These are phyloP conservation scores for Brassica napus DNA, from an alignment of 345 rosid species.

Conservation along the genomic window Da-Ae NC_063450.1:40001001-40001500, in stretches of 20 bases:
- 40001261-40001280: conserved; percentile 14
- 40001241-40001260: conserved; percentile 25
- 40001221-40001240: conserved; percentile 20
- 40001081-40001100: conserved; percentile 49
- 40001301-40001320: conserved; percentile 34
- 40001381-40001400: not conserved
- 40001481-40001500: not conserved
- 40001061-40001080: conserved; percentile 62
- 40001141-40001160: conserved; percentile 66
- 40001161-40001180: conserved; percentile 62
- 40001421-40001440: conserved; percentile 23
- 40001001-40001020: conserved; percentile 25
- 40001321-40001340: conserved; percentile 41
- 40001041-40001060: conserved; percentile 42
- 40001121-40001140: conserved; percentile 44
- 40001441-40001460: conserved; percentile 6
- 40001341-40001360: conserved; percentile 41
- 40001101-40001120: conserved; percentile 38
- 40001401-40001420: not conserved
- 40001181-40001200: conserved; percentile 32
- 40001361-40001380: conserved; percentile 1
- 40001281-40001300: conserved; percentile 14
- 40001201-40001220: conserved; percentile 23
- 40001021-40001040: conserved; percentile 15
- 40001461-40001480: not conserved